A percentile compares a stretch with the other conserved stretches of the same genome.
Evolutionary conservation across 1,284 basidiomycete genomes (phyloP).

Genomic region (Chondrostereum purpureum): DNA sequence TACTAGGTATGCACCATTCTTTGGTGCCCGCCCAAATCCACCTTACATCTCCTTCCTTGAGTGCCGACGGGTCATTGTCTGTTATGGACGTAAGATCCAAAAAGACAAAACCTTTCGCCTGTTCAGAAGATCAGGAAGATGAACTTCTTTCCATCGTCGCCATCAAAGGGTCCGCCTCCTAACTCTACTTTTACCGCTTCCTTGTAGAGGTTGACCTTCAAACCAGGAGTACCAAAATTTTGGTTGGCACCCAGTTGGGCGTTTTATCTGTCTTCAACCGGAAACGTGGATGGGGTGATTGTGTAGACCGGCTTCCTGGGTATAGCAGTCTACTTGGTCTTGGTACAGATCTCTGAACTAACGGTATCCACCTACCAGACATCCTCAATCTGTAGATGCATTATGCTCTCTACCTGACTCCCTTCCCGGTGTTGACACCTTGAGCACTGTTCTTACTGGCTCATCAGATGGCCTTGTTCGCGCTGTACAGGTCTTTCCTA

Average conservation of each 20-base stretch:
- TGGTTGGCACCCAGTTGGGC: slow-evolving; percentile 88
- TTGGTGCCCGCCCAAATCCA: slow-evolving; percentile 5
- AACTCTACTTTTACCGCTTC: not conserved
- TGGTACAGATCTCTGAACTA: slow-evolving; percentile 10
- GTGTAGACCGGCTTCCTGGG: slow-evolving; percentile 91
- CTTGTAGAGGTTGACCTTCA: slow-evolving; percentile 1
- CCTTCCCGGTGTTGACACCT: slow-evolving; percentile 49
- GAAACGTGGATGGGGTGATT: slow-evolving; percentile 83
- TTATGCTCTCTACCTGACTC: slow-evolving; percentile 67
- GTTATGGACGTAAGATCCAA: slow-evolving; percentile 84
- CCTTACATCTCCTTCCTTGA: slow-evolving; percentile 24
- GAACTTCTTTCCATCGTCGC: slow-evolving; percentile 82
- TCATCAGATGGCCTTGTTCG: slow-evolving; percentile 91
- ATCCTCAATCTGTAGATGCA: slow-evolving; percentile 84
- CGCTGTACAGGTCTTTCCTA: slow-evolving; percentile 86
- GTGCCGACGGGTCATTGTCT: slow-evolving; percentile 87
- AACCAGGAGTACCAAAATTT: slow-evolving; percentile 66
- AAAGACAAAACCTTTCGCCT: slow-evolving; percentile 65
- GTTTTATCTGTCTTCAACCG: slow-evolving; percentile 90
- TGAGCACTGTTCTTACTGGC: slow-evolving; percentile 81
- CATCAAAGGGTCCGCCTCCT: slow-evolving; percentile 78
- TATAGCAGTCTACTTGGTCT: slow-evolving; percentile 25
- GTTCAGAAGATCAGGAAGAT: slow-evolving; percentile 94
- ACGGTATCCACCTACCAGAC: slow-evolving; percentile 35
- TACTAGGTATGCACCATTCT: slow-evolving; percentile 74